Percentiles rank a stretch among this genome's conserved stretches.
These are phyloP conservation scores for Sporothrix pseudoabietina DNA, from an alignment of 2,329 filamentous ascomycete genomes.

Conservation along the genomic window DNA sequence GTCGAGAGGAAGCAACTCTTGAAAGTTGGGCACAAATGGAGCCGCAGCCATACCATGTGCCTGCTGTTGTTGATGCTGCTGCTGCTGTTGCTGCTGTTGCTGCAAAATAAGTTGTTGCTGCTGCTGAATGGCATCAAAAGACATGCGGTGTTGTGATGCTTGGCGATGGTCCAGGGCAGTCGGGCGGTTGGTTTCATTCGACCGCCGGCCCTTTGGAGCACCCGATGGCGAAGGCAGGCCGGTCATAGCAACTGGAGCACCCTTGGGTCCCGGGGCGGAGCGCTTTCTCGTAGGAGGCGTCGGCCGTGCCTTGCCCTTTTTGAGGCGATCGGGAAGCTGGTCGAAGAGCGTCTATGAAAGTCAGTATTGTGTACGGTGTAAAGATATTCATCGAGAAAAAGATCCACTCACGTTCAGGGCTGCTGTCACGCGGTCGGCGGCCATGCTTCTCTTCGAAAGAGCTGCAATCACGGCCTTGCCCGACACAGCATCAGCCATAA, in stretches of 20 bases:
- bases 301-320: constrained; percentile 49
- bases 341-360: constrained; percentile 72
- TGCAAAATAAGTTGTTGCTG: constrained; percentile 32
- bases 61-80: constrained; percentile 8
- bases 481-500: constrained; percentile 80
- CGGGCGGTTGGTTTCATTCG: constrained; percentile 37
- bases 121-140: constrained; percentile 37
- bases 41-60: constrained; percentile 36
- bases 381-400: neutral
- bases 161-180: constrained; percentile 31
- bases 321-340: constrained; percentile 73
- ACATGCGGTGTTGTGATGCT: constrained; percentile 36
- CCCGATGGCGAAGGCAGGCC: constrained; percentile 37
- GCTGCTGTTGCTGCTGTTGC: constrained; percentile 21
- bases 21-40: constrained; percentile 46
- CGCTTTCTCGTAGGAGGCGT: constrained; percentile 56
- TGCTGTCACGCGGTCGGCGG: constrained; percentile 80
- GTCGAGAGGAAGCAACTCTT: constrained; percentile 52
- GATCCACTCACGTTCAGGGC: constrained; percentile 67
- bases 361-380: neutral
- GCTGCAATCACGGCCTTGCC: constrained; percentile 80
- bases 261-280: constrained; percentile 52
- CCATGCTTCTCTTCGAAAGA: constrained; percentile 80
- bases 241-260: constrained; percentile 38
- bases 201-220: constrained; percentile 37